Conservation (phyloP, 1,284 basidiomycete species). For the Mycena sp. region DNA sequence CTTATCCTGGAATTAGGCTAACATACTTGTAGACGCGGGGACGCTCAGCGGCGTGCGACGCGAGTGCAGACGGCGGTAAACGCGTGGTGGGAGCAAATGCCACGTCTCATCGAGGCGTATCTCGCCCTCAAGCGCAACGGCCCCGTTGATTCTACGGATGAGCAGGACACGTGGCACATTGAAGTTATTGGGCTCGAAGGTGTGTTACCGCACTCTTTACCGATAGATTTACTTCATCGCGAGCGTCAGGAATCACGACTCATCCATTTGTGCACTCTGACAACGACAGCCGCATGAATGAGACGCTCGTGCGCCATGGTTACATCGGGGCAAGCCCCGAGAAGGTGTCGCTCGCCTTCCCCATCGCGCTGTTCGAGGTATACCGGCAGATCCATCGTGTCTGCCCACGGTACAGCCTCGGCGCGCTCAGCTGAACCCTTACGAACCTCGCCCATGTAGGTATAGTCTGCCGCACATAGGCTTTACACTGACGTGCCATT, state of each 20-base stretch:
- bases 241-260: not conserved
- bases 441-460: constrained; percentile 1
- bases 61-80: not conserved
- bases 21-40: not conserved
- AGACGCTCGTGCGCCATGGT: constrained; percentile 23
- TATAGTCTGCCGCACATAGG: no score
- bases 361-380: constrained; percentile 10
- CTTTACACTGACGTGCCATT: no score
- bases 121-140: not conserved
- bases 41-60: not conserved
- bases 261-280: no score
- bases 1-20: no score
- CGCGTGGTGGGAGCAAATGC: not conserved
- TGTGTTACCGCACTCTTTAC: not conserved
- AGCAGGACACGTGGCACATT: not conserved
- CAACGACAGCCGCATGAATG: not conserved
- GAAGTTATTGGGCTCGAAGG: not conserved
- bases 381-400: constrained; percentile 27
- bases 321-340: constrained; percentile 24
- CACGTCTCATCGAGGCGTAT: not conserved
- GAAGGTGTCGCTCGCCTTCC: constrained; percentile 18
- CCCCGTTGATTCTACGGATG: not conserved
- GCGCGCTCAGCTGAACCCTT: constrained; percentile 3
- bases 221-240: not conserved
- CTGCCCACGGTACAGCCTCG: constrained; percentile 21